These are phyloP conservation scores for Leccinum longicurvipes DNA, from an alignment of 768 basidiomycete species.

Conservation along the genomic window DNA sequence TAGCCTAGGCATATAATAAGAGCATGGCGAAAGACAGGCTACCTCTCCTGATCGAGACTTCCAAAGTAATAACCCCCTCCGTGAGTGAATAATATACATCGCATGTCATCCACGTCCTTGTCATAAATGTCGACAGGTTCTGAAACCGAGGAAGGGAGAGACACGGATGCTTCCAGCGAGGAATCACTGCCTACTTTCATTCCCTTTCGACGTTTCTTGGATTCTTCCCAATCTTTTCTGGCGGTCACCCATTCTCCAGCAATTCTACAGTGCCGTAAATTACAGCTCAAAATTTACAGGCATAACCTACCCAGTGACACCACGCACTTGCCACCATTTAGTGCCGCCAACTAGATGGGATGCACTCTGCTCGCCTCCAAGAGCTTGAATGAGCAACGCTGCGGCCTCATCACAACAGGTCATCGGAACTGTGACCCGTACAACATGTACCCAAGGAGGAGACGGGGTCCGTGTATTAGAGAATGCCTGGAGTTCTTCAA, in stretches of 20 bases:
- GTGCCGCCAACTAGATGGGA: slow-evolving; percentile 78
- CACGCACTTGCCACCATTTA: slow-evolving; percentile 98
- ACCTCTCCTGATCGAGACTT: slow-evolving; percentile 76
- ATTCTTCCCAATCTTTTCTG: slow-evolving; percentile 78
- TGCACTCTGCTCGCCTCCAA: slow-evolving; percentile 79
- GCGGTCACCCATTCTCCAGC: slow-evolving; percentile 87
- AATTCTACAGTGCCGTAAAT: slow-evolving; percentile 44
- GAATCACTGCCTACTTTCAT: slow-evolving; percentile 18
- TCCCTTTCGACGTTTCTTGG: slow-evolving; percentile 53
- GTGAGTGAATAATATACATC: slow-evolving; percentile 80
- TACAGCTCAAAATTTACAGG: slow-evolving; percentile 11
- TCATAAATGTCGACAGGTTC: slow-evolving; percentile 45
- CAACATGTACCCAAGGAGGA: slow-evolving; percentile 79
- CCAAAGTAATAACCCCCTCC: slow-evolving; percentile 88
- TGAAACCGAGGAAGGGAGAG: slow-evolving; percentile 19
- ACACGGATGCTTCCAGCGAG: slow-evolving; percentile 14
- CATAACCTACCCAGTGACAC: slow-evolving; percentile 62
- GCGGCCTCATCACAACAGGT: slow-evolving; percentile 76
- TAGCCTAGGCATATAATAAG: slow-evolving; percentile 7
- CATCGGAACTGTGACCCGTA: slow-evolving; percentile 70
- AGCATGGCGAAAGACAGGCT: not conserved
- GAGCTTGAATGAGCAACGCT: slow-evolving; percentile 61
- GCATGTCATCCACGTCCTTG: slow-evolving; percentile 76
- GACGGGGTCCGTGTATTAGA: slow-evolving; percentile 79
- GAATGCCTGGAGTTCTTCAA: slow-evolving; percentile 79